Percentiles rank a stretch among this genome's conserved stretches.
Conservation (phyloP, 2,329 filamentous ascomycete species). For the Podosphaera fusca region DNA sequence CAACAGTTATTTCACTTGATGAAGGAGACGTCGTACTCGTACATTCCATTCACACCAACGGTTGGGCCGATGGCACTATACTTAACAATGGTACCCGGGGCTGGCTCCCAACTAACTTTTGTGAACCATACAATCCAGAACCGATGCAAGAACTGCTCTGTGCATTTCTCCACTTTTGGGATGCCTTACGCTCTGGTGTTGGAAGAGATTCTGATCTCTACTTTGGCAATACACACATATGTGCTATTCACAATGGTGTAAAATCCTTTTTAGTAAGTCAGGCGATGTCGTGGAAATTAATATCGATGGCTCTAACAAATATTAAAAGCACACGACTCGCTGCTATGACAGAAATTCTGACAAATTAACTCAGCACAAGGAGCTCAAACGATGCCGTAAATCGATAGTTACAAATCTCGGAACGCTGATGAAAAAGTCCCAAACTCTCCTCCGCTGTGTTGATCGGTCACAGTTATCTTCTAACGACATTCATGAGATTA, state of each 20-base stretch:
- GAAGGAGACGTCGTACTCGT: slow-evolving; percentile 84
- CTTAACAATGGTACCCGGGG: slow-evolving; percentile 67
- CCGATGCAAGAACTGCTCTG: slow-evolving; percentile 69
- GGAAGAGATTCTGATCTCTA: slow-evolving; percentile 59
- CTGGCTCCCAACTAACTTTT: slow-evolving; percentile 97
- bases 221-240: slow-evolving; percentile 79
- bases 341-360: too few relatives aligned
- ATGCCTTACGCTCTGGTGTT: slow-evolving; percentile 57
- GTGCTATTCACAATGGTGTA: slow-evolving; percentile 81
- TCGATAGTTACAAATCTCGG: too few relatives aligned
- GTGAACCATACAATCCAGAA: slow-evolving; percentile 77
- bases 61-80: slow-evolving; percentile 91
- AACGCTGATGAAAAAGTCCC: too few relatives aligned
- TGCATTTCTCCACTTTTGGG: slow-evolving; percentile 79
- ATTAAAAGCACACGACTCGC: too few relatives aligned
- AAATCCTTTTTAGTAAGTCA: slow-evolving; percentile 61
- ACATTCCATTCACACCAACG: slow-evolving; percentile 92
- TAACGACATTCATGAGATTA: too few relatives aligned
- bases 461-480: too few relatives aligned
- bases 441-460: too few relatives aligned
- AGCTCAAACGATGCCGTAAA: too few relatives aligned
- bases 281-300: too few relatives aligned
- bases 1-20: slow-evolving; percentile 70
- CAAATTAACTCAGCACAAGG: too few relatives aligned
- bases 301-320: too few relatives aligned